Base-by-base conservation (phyloP, 1,284 basidiomycete species). In the Pascua guehoae region DNA sequence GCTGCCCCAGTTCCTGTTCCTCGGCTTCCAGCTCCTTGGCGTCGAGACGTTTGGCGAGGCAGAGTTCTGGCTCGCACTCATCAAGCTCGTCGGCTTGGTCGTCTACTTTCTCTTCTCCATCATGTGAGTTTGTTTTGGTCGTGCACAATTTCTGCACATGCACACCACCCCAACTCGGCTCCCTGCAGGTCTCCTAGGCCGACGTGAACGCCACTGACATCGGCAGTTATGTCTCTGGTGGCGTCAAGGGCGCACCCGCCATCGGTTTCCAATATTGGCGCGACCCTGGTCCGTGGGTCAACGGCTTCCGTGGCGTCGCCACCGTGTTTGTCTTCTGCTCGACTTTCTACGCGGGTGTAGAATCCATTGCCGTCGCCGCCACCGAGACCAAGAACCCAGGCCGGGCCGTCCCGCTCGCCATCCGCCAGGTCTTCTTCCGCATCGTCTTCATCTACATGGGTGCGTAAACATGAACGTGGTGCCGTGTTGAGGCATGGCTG, bases 401-500 rank as follows among this genome's bases (percentile, higher is more conserved):
- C 46, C 82, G 84, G 17, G 90, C 88, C 66, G 86, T 93, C 55
- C 81, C 85, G 42, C 87, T 86, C 68, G 89, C 89, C 2, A 86
- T 88, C 75, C 81, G 82, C 57, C 81, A 86, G 47, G 88, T 91
- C 32, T 88, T 87, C 74, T 79, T 86, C 64, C 85, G 88, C 67
- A 89, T 94, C 64, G 80, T 80, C 38, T 65, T 83, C 59, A 81
- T 93, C 72, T 93, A 92, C 78, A 84, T 90, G 65, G 79, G 24
- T 32, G 24, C 24, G 24, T 32, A 32, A 32, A 32, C 24, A 32
- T n/a, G n/a, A n/a, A n/a, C 24, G 24, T 7, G 24, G 24, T 32
- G 24, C 24, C 4, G 7, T n/a, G n/a, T 32, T 32, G 24, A 32
- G 4, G 24, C 24, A 32, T 32, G 24, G 24, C 24, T 32, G 24